Conservation (phyloP, 2,329 filamentous ascomycete species). For the Penicillium freii region DNA sequence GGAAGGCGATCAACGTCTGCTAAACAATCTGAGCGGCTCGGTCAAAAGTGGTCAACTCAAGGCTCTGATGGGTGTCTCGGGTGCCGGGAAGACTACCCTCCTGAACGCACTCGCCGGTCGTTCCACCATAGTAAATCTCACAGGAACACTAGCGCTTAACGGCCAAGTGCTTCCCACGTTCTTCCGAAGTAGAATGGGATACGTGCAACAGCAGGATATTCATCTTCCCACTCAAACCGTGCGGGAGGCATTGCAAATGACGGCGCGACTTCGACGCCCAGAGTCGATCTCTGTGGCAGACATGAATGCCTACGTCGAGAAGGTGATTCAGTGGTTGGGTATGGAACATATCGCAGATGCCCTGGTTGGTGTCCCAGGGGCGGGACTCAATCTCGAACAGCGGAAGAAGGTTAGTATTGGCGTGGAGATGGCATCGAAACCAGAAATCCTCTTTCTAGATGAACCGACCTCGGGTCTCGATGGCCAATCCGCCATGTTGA, state of each 20-base stretch:
- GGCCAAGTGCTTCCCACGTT: background rate
- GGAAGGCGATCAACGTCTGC: constrained; percentile 21
- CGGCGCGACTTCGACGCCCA: background rate
- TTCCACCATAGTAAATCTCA: background rate
- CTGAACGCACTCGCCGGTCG: constrained; percentile 5
- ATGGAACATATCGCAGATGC: background rate
- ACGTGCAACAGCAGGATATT: background rate
- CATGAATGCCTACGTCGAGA: background rate
- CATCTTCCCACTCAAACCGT: background rate
- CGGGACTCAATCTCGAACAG: background rate
- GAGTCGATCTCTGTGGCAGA: background rate
- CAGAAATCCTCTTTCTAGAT: background rate
- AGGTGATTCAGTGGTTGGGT: background rate
- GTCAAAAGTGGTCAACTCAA: constrained; percentile 46
- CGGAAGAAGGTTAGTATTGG: background rate
- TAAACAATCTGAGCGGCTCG: constrained; percentile 44
- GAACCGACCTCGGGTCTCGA: background rate
- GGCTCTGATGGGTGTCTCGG: constrained; percentile 50
- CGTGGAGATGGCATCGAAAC: background rate
- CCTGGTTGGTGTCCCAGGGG: background rate
- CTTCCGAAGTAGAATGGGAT: background rate
- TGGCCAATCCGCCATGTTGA: background rate
- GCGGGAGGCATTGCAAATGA: background rate
- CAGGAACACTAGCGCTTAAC: background rate
- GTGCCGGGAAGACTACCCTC: constrained; percentile 62